phyloP scores from a whole-genome alignment of 768 basidiomycete genomes.

The Suillus plorans region DNA sequence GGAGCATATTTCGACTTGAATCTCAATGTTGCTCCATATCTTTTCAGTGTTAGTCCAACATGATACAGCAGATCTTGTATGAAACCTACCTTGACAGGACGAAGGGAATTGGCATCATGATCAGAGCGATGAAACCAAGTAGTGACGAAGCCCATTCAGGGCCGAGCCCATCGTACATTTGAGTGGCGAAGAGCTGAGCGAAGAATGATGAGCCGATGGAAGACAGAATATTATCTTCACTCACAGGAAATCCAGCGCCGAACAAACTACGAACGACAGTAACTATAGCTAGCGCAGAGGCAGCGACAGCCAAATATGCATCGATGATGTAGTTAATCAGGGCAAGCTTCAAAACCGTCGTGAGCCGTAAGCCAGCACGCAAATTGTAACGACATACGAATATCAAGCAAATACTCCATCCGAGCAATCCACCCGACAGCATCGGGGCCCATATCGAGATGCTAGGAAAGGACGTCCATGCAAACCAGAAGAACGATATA shows the following conservation, averaged over 20 bases:
- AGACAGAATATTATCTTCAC: not conserved
- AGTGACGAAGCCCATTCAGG: constrained; percentile 61
- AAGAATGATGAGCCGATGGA: constrained; percentile 8
- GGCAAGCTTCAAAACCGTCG: constrained; percentile 38
- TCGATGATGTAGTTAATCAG: constrained; percentile 64
- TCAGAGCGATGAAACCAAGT: constrained; percentile 49
- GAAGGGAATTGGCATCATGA: constrained; percentile 54
- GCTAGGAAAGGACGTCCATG: constrained; percentile 56
- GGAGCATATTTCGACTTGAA: constrained; percentile 44
- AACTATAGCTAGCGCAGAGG: constrained; percentile 55
- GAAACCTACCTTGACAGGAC: constrained; percentile 32
- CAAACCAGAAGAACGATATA: constrained; percentile 65
- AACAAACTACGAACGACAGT: constrained; percentile 54
- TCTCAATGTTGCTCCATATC: constrained; percentile 43
- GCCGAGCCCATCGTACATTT: constrained; percentile 52
- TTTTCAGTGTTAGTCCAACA: not conserved
- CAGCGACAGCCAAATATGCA: constrained; percentile 52
- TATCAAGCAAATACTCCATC: constrained; percentile 53
- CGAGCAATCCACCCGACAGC: constrained; percentile 46
- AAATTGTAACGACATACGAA: constrained; percentile 41
- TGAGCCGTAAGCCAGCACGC: not conserved
- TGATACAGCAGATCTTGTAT: not conserved
- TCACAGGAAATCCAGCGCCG: constrained; percentile 48
- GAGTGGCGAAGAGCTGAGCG: constrained; percentile 46
- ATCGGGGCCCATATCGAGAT: constrained; percentile 56